Conservation (phyloP, 345 rosid genomes). For the Ailanthus altissimus region DNA sequence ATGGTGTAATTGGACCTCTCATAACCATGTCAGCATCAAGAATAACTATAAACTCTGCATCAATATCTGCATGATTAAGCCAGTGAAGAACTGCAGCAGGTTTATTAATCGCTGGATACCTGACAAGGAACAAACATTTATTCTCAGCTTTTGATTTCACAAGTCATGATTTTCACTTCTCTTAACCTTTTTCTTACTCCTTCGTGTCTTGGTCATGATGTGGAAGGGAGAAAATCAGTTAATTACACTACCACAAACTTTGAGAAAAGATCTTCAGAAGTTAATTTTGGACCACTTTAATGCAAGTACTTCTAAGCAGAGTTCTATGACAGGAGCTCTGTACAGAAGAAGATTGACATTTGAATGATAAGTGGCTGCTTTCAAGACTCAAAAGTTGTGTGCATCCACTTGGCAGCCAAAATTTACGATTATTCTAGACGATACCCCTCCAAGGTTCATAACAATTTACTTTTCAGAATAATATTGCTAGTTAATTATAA, state of each 20-base stretch:
- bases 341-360: neutral
- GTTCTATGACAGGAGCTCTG: neutral
- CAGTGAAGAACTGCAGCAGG: slow-evolving; percentile 98
- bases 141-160: neutral
- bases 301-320: neutral
- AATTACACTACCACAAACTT: neutral
- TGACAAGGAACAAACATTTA: slow-evolving; percentile 36
- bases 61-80: slow-evolving; percentile 87
- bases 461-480: neutral
- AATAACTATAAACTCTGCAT: slow-evolving; percentile 91
- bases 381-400: neutral
- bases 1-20: slow-evolving; percentile 96
- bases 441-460: neutral
- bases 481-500: neutral
- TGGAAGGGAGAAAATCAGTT: neutral
- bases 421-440: neutral
- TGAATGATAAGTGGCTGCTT: neutral
- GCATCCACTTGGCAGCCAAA: neutral
- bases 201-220: neutral
- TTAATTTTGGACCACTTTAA: neutral
- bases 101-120: slow-evolving; percentile 99
- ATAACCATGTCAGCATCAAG: slow-evolving; percentile 98
- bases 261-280: neutral
- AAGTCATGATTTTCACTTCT: slow-evolving; percentile 1
- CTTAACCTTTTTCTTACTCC: neutral